Evolutionary conservation across 257 asterid genomes (phyloP).

Genomic region (Henckelia pumila): DNA sequence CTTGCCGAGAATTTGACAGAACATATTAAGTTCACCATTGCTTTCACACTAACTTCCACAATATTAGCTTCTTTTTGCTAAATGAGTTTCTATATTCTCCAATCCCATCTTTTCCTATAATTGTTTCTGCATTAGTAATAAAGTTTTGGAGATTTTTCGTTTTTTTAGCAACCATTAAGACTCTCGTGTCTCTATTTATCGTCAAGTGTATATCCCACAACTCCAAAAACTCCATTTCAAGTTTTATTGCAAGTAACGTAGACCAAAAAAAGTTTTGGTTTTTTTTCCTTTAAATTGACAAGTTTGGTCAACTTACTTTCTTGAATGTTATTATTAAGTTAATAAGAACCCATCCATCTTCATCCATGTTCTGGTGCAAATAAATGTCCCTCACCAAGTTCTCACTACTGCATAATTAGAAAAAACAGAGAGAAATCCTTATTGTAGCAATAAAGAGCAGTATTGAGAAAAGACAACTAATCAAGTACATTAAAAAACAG

Average conservation of each 20-base stretch:
- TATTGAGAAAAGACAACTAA: neutral
- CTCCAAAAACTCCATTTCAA: neutral
- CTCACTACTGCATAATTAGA: neutral
- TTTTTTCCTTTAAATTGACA: too few relatives aligned
- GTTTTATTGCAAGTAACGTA: neutral
- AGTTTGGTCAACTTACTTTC: constrained; percentile 38
- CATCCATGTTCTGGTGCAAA: constrained; percentile 67
- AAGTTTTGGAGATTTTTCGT: too few relatives aligned
- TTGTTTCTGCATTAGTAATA: neutral
- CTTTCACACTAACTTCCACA: neutral
- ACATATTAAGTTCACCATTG: neutral
- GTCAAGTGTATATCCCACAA: neutral
- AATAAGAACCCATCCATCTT: constrained; percentile 71
- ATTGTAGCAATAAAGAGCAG: neutral
- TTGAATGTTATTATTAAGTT: constrained; percentile 65
- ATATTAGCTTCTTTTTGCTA: neutral
- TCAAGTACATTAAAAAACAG: neutral
- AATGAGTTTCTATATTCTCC: neutral
- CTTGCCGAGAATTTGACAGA: neutral
- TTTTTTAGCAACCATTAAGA: too few relatives aligned
- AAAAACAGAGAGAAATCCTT: neutral
- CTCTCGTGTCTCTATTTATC: too few relatives aligned
- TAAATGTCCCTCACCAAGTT: constrained; percentile 57
- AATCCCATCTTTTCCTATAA: neutral
- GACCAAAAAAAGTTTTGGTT: constrained; percentile 9